Base-by-base conservation (phyloP, 148 eudicot species). In the Agrostemma githago region DNA sequence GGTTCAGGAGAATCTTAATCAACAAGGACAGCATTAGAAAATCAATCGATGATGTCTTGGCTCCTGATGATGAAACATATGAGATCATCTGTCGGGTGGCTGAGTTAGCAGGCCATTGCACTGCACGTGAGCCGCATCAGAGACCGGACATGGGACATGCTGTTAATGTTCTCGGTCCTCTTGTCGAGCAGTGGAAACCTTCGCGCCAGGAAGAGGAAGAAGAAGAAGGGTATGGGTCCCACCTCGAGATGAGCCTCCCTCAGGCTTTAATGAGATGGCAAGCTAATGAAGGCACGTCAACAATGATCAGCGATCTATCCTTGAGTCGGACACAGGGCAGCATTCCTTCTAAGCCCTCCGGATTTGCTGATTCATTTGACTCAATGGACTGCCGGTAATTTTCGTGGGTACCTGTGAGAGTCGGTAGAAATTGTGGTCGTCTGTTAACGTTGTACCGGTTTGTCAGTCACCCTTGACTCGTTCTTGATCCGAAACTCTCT, bases 1-100 rank as follows among this genome's bases (percentile, higher is more conserved):
- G 94, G 94, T 87, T 89, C 82, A 85, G 94, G 15, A 79, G 89
- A 74, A 76, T 84, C 21, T 78, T 87, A 72, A 80, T 83, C 69
- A 86, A 87, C 87, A 84, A 80, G 79, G 92, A 86, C 54, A 82
- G 77, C 78, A 75, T 89, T 17, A 75, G 70, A 7, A 85, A 85
- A 42, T 76, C 86, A 20, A 81, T 89, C 2, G 94, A 89, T 40
- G 75, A 77, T 20, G 72, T 80, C 53, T 87, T 89, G 5, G 83
- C 85, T 68, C 83, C 86, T 1, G 85, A 88, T 51, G 85, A 84
- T 12, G 83, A 80, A 72, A 80, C 83, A 6, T 80, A 72, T 8
- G 77, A 80, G 57, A 76, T 61, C 74, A 80, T 80, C 26, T 72
- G 74, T 56, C 42, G 80, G 70, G 77, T 80, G 0, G 74, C 80